These are phyloP conservation scores for Rhizopogon salebrosus DNA, from an alignment of 768 basidiomycete genomes.

Conservation along the genomic window DNA sequence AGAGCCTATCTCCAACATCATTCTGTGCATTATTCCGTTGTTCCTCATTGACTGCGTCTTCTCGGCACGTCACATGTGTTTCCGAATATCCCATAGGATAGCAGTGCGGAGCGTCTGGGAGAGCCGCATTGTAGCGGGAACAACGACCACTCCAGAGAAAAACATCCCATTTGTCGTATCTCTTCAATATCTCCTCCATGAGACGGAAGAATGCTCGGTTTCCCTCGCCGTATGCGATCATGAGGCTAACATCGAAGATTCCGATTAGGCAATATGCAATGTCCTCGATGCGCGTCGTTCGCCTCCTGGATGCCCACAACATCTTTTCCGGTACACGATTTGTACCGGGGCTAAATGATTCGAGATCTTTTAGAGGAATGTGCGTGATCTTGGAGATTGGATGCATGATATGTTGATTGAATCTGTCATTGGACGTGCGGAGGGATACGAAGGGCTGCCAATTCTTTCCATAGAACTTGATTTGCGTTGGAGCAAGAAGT, in stretches of 20 bases:
- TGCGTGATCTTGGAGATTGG: constrained; percentile 3
- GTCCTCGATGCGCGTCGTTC: constrained; percentile 16
- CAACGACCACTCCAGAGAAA: constrained; percentile 6
- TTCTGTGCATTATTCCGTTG: background rate
- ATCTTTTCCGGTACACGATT: constrained; percentile 6
- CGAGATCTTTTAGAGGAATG: constrained; percentile 3
- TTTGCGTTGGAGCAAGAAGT: constrained; percentile 10
- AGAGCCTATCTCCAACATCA: constrained; percentile 6
- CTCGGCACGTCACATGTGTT: background rate
- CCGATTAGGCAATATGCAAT: constrained; percentile 14
- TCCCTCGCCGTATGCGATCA: constrained; percentile 15
- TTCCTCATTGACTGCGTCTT: background rate
- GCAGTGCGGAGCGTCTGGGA: constrained; percentile 4
- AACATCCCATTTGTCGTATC: constrained; percentile 7
- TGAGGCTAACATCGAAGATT: constrained; percentile 12
- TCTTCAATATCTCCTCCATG: constrained; percentile 7
- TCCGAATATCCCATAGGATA: constrained; percentile 1
- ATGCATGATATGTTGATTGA: background rate
- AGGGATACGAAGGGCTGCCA: constrained; percentile 10
- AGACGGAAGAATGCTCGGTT: constrained; percentile 12
- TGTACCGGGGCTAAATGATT: constrained; percentile 3
- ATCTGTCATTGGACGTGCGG: constrained; percentile 1
- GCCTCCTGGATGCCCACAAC: constrained; percentile 13
- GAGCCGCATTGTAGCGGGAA: constrained; percentile 3
- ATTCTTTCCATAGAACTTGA: constrained; percentile 12